Evolutionary conservation across 1,284 basidiomycete genomes (phyloP).

Genomic region (Cerrena zonata): DNA sequence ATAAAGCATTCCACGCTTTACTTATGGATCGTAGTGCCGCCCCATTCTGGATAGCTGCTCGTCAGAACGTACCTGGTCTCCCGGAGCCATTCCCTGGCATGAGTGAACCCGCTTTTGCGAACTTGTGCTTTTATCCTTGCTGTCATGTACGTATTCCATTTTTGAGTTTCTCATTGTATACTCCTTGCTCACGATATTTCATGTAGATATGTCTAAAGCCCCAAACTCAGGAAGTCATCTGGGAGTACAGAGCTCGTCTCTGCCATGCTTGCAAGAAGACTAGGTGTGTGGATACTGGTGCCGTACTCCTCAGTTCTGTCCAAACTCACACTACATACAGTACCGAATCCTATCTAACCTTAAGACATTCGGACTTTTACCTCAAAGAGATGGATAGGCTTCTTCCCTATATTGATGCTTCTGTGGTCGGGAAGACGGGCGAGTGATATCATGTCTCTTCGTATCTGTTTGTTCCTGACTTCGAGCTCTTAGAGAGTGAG

Average conservation of each 20-base stretch:
- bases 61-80: constrained; percentile 12
- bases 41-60: constrained; percentile 38
- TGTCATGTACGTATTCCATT: background rate
- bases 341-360: too few species aligned
- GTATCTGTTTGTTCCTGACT: too few species aligned
- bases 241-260: background rate
- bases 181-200: background rate
- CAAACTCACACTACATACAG: too few species aligned
- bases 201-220: background rate
- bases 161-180: background rate
- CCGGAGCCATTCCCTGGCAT: constrained; percentile 12
- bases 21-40: constrained; percentile 33
- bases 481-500: too few species aligned
- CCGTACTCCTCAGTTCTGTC: too few species aligned
- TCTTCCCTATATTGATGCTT: too few species aligned
- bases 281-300: too few species aligned
- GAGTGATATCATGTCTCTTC: too few species aligned
- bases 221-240: background rate
- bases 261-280: background rate
- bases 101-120: background rate
- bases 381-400: too few species aligned
- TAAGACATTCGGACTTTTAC: too few species aligned
- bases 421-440: too few species aligned
- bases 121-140: background rate
- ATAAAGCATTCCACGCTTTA: constrained; percentile 29